phyloP scores from a whole-genome alignment of 2,329 filamentous ascomycete genomes.

The Volutella citrinella region DNA sequence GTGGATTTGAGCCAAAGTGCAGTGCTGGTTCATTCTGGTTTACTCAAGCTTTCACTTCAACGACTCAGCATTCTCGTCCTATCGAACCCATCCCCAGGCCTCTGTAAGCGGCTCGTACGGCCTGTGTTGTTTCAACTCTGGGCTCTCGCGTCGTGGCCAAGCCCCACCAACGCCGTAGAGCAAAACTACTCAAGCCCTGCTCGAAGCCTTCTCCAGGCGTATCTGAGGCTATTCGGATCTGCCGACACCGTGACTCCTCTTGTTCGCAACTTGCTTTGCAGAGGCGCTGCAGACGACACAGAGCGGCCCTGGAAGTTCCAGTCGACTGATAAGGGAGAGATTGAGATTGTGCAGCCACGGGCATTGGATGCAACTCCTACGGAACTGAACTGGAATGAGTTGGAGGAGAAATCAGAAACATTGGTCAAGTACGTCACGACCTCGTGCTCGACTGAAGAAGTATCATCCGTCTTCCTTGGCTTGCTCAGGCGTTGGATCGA shows the following conservation, averaged over 20 bases:
- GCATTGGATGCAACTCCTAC: conserved; percentile 10
- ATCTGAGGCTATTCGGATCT: conserved; percentile 55
- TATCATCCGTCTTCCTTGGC: conserved; percentile 58
- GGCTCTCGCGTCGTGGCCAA: conserved; percentile 54
- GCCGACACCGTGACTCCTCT: conserved; percentile 47
- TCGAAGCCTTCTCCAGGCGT: conserved; percentile 50
- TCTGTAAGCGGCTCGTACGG: conserved; percentile 59
- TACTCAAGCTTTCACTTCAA: conserved; percentile 49
- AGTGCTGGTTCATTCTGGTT: conserved; percentile 44
- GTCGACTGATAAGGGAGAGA: conserved; percentile 39
- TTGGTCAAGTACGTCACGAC: conserved; percentile 49
- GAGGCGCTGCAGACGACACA: conserved; percentile 39
- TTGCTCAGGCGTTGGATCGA: conserved; percentile 58
- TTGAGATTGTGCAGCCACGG: conserved; percentile 47
- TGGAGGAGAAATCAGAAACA: conserved; percentile 46
- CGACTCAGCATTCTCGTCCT: conserved; percentile 55
- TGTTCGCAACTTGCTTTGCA: conserved; percentile 53
- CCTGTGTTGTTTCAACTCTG: conserved; percentile 62
- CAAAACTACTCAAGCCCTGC: conserved; percentile 44
- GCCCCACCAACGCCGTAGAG: conserved; percentile 29
- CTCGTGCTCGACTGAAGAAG: conserved; percentile 51
- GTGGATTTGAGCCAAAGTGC: conserved; percentile 43
- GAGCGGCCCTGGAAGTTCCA: conserved; percentile 52
- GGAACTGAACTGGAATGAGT: conserved; percentile 38
- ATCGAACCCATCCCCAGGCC: conserved; percentile 64